These are phyloP conservation scores for Aspergillus spinulosporus DNA, from an alignment of 2,329 filamentous ascomycete species.

Conservation along the genomic window DNA sequence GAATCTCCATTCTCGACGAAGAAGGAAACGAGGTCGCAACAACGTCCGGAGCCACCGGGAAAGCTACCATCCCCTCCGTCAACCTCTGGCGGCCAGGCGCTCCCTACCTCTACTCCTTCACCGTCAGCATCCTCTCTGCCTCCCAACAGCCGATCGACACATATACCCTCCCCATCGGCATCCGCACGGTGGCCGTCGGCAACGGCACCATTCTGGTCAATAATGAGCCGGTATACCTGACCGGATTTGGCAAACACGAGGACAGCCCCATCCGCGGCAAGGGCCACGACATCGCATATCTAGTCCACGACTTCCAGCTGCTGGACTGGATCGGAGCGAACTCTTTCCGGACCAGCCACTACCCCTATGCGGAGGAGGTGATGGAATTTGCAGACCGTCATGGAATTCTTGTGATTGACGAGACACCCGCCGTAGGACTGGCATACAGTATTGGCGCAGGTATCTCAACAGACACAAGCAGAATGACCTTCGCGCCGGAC, in stretches of 20 bases:
- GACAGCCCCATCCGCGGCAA: slow-evolving; percentile 2
- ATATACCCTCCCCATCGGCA: slow-evolving; percentile 1
- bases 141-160: neutral
- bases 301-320: slow-evolving; percentile 35
- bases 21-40: slow-evolving; percentile 4
- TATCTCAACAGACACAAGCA: neutral
- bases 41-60: slow-evolving; percentile 13
- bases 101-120: neutral
- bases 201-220: neutral
- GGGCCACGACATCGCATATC: slow-evolving; percentile 33
- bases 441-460: neutral
- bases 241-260: slow-evolving; percentile 4
- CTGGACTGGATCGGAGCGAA: slow-evolving; percentile 34
- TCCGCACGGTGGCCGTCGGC: neutral
- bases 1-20: neutral
- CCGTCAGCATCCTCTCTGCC: neutral
- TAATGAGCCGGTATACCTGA: slow-evolving; percentile 4
- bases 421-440: neutral
- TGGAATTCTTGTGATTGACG: slow-evolving; percentile 1
- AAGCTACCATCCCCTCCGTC: neutral
- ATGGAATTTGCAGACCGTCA: slow-evolving; percentile 2
- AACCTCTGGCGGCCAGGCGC: slow-evolving; percentile 3
- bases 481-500: neutral
- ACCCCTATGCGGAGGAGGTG: slow-evolving; percentile 28
- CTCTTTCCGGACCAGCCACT: slow-evolving; percentile 35